Base-by-base conservation (phyloP, 169 alveolate genomes). In the Plasmodium cynomolgi region DNA sequence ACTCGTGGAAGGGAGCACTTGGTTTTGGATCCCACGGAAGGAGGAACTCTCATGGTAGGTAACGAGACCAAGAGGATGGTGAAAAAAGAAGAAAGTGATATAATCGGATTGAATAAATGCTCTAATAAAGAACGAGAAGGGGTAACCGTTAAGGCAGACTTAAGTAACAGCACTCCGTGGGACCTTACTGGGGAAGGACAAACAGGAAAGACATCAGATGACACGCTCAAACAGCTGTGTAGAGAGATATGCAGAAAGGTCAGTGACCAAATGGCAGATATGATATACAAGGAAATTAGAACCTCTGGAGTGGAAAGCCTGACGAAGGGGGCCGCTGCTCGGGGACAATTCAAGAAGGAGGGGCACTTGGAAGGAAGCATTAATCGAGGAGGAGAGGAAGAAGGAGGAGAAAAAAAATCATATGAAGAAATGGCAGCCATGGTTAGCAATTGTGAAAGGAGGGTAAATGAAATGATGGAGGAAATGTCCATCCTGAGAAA, bases 381-480 rank as follows among this genome's bases (percentile, higher is more conserved):
- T 29, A 50, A 47, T 17, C 54, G 13, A 15, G 75, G 31, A 50
- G 41, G 37, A 50, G 39, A n/a, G n/a, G n/a, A n/a, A n/a, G n/a
- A n/a, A n/a, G n/a, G 13, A 15, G 75, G 31, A 50, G 41, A 31
- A 50, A n/a, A 50, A 2, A 81, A 31, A 29, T 7, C 37, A 3
- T 34, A 47, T 20, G 34, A 73, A 8, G 79, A 84, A 73, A 44
- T 84, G 39, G 75, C 33, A 34, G 26, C 23, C 23, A 20, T 29
- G 81, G 15, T 79, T 20, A 77, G 17, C 31, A 86, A 47, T 31
- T 86, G n/a, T 58, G 20, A 86, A 9, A 86, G 56, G 20, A 86
- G 81, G 71, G 74, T 86, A 41, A 86, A 37, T 33, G 86, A 86
- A 77, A 23, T 86, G 88, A 77, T 77, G 71, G 93, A 86, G 9